Base-by-base conservation (phyloP, 176 grass and related monocot species). In the Tillandsia fasciculata region DNA sequence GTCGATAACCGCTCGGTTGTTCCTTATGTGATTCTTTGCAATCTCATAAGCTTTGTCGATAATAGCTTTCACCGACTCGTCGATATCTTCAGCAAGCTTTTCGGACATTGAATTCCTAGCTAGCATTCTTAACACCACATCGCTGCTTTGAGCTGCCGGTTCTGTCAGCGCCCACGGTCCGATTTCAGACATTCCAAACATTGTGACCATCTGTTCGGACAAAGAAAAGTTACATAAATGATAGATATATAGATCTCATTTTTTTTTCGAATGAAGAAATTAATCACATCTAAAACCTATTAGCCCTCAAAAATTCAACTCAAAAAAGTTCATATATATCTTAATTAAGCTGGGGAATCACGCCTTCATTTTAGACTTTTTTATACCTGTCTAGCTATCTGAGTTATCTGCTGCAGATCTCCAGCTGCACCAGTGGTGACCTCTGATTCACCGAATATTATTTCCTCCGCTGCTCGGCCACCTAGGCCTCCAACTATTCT, bases 101-200 rank as follows among this genome's bases (percentile, higher is more conserved):
- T 96, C 84, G 10, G 84, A 88, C 80, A 91, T 88, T 70, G 66
- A 76, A 29, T 88, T 91, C 61, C 83, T 65, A 3, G 88, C 78
- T 70, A 88, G 70, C 91, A 96, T 96, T 75, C 88, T 89, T 66
- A 96, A 12, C 53, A 91, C 83, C 7, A 96, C 72, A 67, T 91
- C 88, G 14, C 85, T 75, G 67, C 74, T 84, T 87, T 91, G 88
- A 52, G 57, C 65, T 6, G 76, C 70, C 22, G 81, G 80, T 26
- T 89, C 83, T 2, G 48, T 63, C 72, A 91, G 73, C 78, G 78
- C 33, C 92, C 83, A 86, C 54, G 88, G 83, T 71, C 88, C 80
- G 23, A 96, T 81, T 73, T 88, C 85, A 51, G 91, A 96, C 91
- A 96, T 96, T 24, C 91, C 91, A 72, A 72, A 91, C 72, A 77